A percentile compares a stretch with the other conserved stretches of the same genome.
These are phyloP conservation scores for Colletotrichum tamarilloi DNA, from an alignment of 2,329 filamentous ascomycete genomes.

Conservation along the genomic window DNA sequence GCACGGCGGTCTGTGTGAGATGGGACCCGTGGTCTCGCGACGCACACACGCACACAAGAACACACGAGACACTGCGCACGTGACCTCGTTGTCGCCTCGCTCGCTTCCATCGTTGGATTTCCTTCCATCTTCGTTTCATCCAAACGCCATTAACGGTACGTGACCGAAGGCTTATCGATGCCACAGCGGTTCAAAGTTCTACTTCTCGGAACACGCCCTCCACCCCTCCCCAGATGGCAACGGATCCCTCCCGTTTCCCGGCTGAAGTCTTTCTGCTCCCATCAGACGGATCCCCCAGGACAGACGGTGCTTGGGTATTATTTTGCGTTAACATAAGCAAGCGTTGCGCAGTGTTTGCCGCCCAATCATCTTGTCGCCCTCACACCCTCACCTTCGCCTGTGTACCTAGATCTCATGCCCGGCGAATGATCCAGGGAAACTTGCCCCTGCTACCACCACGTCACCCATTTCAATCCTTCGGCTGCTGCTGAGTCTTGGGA, in stretches of 20 bases:
- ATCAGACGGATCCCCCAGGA: slow-evolving; percentile 7
- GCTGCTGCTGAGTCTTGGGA: not conserved
- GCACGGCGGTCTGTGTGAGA: not conserved
- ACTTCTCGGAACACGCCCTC: not conserved
- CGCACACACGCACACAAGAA: not conserved
- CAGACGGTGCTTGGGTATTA: not conserved
- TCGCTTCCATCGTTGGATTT: not conserved
- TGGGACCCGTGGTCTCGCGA: not conserved
- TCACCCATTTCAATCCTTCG: not conserved
- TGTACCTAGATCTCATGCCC: not conserved
- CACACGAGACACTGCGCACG: not conserved
- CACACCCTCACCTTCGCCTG: not conserved
- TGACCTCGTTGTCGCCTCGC: not conserved
- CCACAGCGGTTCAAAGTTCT: not conserved
- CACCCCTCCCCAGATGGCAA: not conserved
- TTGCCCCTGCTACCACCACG: not conserved
- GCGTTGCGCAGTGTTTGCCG: not conserved
- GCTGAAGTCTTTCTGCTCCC: slow-evolving; percentile 1
- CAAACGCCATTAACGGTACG: not conserved
- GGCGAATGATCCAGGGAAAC: not conserved
- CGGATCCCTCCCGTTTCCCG: not conserved
- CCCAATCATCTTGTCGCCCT: slow-evolving; percentile 1
- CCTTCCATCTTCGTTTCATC: slow-evolving; percentile 4
- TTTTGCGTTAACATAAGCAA: slow-evolving; percentile 2
- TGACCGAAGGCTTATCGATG: not conserved